A percentile compares a stretch with the other conserved stretches of the same genome.
Conservation (phyloP, 345 rosid genomes). For the Hypericum perforatum region DNA sequence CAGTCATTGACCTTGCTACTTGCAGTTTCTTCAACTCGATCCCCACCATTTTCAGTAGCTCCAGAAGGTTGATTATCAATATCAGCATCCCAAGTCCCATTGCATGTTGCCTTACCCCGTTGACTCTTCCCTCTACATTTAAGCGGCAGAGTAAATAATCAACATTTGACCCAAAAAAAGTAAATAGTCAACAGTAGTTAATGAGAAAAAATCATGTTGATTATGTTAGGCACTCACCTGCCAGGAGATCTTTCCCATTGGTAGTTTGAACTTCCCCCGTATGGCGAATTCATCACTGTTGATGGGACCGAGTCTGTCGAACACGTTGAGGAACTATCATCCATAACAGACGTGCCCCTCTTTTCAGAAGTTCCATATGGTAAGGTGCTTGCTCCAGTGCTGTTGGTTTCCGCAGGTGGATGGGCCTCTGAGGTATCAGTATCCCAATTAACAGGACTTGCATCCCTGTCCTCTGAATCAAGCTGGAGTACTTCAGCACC, state of each 20-base stretch:
- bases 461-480: constrained; percentile 79
- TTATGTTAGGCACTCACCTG: constrained; percentile 27
- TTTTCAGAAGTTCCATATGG: constrained; percentile 59
- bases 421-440: constrained; percentile 66
- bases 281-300: constrained; percentile 46
- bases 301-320: constrained; percentile 73
- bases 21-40: constrained; percentile 33
- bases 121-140: constrained; percentile 28
- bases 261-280: constrained; percentile 38
- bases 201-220: neutral
- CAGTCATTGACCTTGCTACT: constrained; percentile 36
- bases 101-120: constrained; percentile 31
- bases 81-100: constrained; percentile 36
- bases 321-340: constrained; percentile 93
- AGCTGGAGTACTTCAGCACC: constrained; percentile 53
- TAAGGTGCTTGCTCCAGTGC: constrained; percentile 42
- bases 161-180: too few species aligned
- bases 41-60: constrained; percentile 30
- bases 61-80: constrained; percentile 33
- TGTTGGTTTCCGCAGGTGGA: constrained; percentile 46
- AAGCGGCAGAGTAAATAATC: too few species aligned
- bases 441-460: constrained; percentile 72
- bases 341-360: constrained; percentile 44
- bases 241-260: constrained; percentile 39
- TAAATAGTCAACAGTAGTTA: too few species aligned